These are phyloP conservation scores for Sporothrix curviconia DNA, from an alignment of 2,329 filamentous ascomycete genomes.

Conservation along the genomic window DNA sequence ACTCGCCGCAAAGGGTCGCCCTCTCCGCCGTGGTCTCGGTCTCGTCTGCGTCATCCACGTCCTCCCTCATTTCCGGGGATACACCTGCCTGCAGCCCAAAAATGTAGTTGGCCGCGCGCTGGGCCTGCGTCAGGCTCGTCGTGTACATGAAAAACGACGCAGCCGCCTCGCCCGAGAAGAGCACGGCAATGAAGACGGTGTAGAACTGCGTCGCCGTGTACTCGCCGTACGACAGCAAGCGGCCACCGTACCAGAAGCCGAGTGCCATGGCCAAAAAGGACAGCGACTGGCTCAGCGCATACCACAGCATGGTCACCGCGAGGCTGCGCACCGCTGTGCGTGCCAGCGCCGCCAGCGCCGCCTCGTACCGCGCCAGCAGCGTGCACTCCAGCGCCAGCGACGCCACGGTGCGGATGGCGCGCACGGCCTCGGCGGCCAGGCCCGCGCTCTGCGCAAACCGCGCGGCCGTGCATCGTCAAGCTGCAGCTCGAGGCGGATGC, in stretches of 20 bases:
- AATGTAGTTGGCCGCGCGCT: conserved; percentile 27
- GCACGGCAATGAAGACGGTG: conserved; percentile 43
- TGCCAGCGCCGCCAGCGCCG: conserved; percentile 54
- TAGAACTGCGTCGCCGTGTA: conserved; percentile 41
- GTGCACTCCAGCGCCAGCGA: conserved; percentile 64
- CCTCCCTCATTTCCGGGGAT: conserved; percentile 24
- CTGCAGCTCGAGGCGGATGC: conserved; percentile 49
- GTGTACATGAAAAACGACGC: conserved; percentile 33
- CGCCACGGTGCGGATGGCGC: conserved; percentile 66
- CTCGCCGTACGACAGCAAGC: conserved; percentile 26
- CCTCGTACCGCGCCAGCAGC: conserved; percentile 55
- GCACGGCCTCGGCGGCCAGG: conserved; percentile 68
- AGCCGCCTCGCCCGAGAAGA: conserved; percentile 40
- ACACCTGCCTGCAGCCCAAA: conserved; percentile 24
- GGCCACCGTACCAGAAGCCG: conserved; percentile 45
- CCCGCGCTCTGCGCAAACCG: conserved; percentile 67
- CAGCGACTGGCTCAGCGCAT: conserved; percentile 63
- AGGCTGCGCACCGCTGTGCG: conserved; percentile 53
- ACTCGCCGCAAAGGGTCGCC: too few relatives aligned
- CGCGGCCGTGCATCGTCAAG: conserved; percentile 60
- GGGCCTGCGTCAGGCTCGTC: conserved; percentile 28
- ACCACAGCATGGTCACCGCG: conserved; percentile 55
- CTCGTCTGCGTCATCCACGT: conserved; percentile 28
- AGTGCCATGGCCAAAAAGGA: conserved; percentile 57
- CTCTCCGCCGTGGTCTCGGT: not conserved